Evolutionary conservation across 2,329 filamentous ascomycete species (phyloP), one percentile per base, ranked within the genome.

Genomic region (Cadophora malorum): DNA sequence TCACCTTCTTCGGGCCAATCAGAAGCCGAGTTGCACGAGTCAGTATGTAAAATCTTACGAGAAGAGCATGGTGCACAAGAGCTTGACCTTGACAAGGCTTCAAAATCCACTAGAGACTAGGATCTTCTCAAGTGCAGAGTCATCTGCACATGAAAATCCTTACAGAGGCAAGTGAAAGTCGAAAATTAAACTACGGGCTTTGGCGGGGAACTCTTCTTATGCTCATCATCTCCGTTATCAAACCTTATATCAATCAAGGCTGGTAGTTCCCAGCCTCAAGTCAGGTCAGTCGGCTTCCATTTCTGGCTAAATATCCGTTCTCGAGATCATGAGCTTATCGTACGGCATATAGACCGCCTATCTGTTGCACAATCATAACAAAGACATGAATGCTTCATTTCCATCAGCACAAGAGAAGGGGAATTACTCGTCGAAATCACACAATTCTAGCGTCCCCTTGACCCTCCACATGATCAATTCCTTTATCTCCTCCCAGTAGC

Each of bases 11-110:
- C 38, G 12, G 41, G 3, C 41, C 23, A 49, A 61, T 61, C 23
- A 61, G 16, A 49, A 2, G 10, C 38, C 41, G 23, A 28, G 23
- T 4, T 5, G 23, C 58, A 61, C 25, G 58, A 61, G 38, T 61
- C 58, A 61, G 58, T 61, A 61, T 61, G 58, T 47, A 61, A 35
- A 58, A 59, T 14, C 31, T 35, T 41, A 14, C 12, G 33, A 56
- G 19, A 38, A 59, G 55, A 59, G 33, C 45, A 49, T 19, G 4
- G 4, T 23, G 31, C 55, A 41, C 9, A 38, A 21, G n/a, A 21
- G 19, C n/a, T 49, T 21, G 21, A 49, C 8, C 19, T 49, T 35
- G 12, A 59, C 33, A 41, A 21, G 33, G 31, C 31, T 23, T 58
- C 8, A 16, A 58, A 12, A 19, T 12, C 10, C 41, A 16, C 41